Evolutionary conservation across 2,329 filamentous ascomycete genomes (phyloP), one percentile per base, ranked within the genome.

Genomic region (Daldinia sp.): DNA sequence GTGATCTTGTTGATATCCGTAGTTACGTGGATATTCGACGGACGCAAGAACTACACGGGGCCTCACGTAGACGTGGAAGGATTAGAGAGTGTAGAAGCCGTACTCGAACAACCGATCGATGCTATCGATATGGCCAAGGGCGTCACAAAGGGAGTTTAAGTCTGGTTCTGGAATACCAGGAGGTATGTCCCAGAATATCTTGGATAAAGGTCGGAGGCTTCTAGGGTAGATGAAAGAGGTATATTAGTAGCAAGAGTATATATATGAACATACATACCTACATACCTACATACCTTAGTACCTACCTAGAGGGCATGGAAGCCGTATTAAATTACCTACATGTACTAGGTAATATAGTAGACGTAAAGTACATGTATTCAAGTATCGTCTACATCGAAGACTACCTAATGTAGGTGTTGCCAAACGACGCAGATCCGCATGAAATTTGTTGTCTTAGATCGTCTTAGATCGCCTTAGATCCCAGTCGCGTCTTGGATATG

Each of bases 21-120:
- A 1, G 54, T 76, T 0, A 83, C 82, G 4, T 86, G 84, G 84
- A 70, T 85, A 6, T 63, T 85, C n/a, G 84, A 85, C 60, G 83
- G 84, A 5, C 78, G 82, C n/a, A 84, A 83, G 70, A 77, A 85
- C 69, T 86, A 84, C 72, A 76, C 76, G 26, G 83, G 83, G 1
- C 80, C 80, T 0, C 70, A 73, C 7, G 63, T 80, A 7, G 76
- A 79, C 30, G 66, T 75, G 13, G 68, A 74, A 28, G 75, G 73
- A 9, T 33, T 76, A 50, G 41, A 74, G 23, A 73, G 73, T 1
- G 66, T 74, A 20, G 74, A 73, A 20, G 67, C 61, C n/a, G 56
- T 68, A 15, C 35, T 66, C 4, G 60, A 70, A 20, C 46, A 53
- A 1, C 23, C 37, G 6, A 46, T 15, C 35, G 58, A 67, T 50